Conservation (phyloP, 1,139 yeast species). For the Yamadazyma epiphylla region DNA sequence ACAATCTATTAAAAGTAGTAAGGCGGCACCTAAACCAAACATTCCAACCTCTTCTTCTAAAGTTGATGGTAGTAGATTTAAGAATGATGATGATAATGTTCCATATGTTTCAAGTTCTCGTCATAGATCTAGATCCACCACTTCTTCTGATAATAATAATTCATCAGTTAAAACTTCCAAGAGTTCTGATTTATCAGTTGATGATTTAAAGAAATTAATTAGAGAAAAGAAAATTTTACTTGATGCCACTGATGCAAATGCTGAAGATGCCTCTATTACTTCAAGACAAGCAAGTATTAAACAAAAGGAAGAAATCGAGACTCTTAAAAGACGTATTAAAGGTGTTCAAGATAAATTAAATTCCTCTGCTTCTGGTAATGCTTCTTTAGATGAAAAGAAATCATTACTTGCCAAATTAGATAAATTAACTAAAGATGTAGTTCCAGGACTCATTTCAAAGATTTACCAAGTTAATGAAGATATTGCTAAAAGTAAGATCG, state of each 20-base stretch:
- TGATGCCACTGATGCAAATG: slow-evolving; percentile 70
- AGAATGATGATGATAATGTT: slow-evolving; percentile 61
- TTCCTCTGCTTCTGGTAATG: slow-evolving; percentile 21
- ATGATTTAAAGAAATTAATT: slow-evolving; percentile 57
- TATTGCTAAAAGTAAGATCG: slow-evolving; percentile 65
- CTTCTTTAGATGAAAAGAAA: slow-evolving; percentile 36
- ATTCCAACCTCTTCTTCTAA: slow-evolving; percentile 17
- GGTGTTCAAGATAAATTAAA: slow-evolving; percentile 49
- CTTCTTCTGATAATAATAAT: slow-evolving; percentile 6
- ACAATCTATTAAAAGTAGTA: slow-evolving; percentile 39
- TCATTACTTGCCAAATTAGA: slow-evolving; percentile 49
- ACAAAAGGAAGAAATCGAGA: slow-evolving; percentile 51
- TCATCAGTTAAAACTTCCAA: slow-evolving; percentile 20
- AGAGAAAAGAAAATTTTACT: slow-evolving; percentile 68
- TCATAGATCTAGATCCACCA: slow-evolving; percentile 42
- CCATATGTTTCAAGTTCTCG: slow-evolving; percentile 68
- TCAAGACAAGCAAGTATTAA: slow-evolving; percentile 19
- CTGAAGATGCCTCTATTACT: slow-evolving; percentile 39
- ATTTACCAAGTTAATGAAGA: slow-evolving; percentile 63
- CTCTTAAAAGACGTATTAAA: slow-evolving; percentile 58
- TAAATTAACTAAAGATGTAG: slow-evolving; percentile 54
- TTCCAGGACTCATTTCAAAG: slow-evolving; percentile 63
- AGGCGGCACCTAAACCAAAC: slow-evolving; percentile 21
- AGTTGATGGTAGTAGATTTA: slow-evolving; percentile 59
- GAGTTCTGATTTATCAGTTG: slow-evolving; percentile 33